These are phyloP conservation scores for Macrophomina phaseolina DNA, from an alignment of 2,329 filamentous ascomycete genomes.

Conservation along the genomic window DNA sequence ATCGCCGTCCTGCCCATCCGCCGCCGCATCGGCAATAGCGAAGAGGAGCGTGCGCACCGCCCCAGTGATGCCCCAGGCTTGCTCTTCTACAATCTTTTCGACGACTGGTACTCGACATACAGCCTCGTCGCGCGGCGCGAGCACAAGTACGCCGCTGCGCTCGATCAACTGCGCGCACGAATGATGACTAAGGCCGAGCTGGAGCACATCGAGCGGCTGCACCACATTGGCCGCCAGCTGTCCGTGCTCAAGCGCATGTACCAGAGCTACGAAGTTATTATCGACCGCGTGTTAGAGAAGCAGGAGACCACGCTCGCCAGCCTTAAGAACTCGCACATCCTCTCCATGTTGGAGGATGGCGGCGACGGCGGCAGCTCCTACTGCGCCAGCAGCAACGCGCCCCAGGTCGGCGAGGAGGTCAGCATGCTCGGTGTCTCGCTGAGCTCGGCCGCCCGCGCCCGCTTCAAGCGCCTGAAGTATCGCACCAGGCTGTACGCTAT, in stretches of 20 bases:
- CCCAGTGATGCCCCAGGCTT: conserved; percentile 63
- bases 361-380: conserved; percentile 34
- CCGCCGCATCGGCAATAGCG: conserved; percentile 50
- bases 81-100: conserved; percentile 71
- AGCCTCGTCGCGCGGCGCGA: conserved; percentile 59
- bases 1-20: conserved; percentile 53
- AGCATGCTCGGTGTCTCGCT: conserved; percentile 53
- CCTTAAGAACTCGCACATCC: conserved; percentile 51
- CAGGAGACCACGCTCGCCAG: conserved; percentile 51
- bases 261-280: conserved; percentile 64
- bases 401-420: conserved; percentile 34
- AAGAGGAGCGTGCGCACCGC: conserved; percentile 54
- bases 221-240: conserved; percentile 66
- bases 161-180: conserved; percentile 58
- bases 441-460: conserved; percentile 57
- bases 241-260: conserved; percentile 66
- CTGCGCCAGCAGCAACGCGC: conserved; percentile 32
- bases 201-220: conserved; percentile 57
- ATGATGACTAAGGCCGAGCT: conserved; percentile 60
- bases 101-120: conserved; percentile 68
- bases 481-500: conserved; percentile 66
- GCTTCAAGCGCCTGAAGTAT: conserved; percentile 66
- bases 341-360: conserved; percentile 31
- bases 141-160: conserved; percentile 53
- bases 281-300: conserved; percentile 61